phyloP scores from a whole-genome alignment of 768 basidiomycete genomes.

The Termitomyces sp. region DNA sequence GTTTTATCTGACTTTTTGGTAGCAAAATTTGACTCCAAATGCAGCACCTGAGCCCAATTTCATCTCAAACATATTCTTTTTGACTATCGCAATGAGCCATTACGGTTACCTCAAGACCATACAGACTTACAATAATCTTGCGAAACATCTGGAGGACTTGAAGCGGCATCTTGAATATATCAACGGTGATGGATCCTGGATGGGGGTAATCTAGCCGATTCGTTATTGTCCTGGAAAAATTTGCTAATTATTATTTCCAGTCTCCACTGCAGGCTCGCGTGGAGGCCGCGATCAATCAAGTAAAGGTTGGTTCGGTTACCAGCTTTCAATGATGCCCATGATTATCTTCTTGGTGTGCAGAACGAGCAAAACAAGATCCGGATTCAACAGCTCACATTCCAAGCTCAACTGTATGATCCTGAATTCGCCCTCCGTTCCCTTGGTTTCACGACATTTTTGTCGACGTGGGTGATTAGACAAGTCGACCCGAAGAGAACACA shows the following conservation, averaged over 20 bases:
- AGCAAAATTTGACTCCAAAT: not conserved
- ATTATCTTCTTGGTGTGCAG: slow-evolving; percentile 29
- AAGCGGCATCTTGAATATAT: slow-evolving; percentile 74
- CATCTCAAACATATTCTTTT: slow-evolving; percentile 92
- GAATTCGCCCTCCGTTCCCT: slow-evolving; percentile 77
- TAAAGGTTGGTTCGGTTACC: slow-evolving; percentile 50
- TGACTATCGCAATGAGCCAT: slow-evolving; percentile 84
- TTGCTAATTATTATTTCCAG: slow-evolving; percentile 29
- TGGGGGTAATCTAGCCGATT: slow-evolving; percentile 52
- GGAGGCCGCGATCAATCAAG: slow-evolving; percentile 71
- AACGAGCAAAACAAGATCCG: slow-evolving; percentile 66
- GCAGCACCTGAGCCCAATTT: slow-evolving; percentile 79
- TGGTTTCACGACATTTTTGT: slow-evolving; percentile 85
- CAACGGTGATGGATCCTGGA: slow-evolving; percentile 77
- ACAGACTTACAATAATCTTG: slow-evolving; percentile 67
- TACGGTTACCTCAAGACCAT: slow-evolving; percentile 85
- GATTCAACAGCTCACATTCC: slow-evolving; percentile 74
- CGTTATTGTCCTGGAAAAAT: not conserved
- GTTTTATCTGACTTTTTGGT: slow-evolving; percentile 5
- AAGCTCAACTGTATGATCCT: slow-evolving; percentile 84
- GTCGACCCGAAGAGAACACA: slow-evolving; percentile 81
- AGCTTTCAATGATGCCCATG: not conserved
- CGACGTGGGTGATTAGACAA: slow-evolving; percentile 90
- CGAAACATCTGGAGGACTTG: slow-evolving; percentile 73
- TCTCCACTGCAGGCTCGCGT: slow-evolving; percentile 71